phyloP scores from a whole-genome alignment of 2,329 filamentous ascomycete genomes.

The Phyllosticta citrichinensis region DNA sequence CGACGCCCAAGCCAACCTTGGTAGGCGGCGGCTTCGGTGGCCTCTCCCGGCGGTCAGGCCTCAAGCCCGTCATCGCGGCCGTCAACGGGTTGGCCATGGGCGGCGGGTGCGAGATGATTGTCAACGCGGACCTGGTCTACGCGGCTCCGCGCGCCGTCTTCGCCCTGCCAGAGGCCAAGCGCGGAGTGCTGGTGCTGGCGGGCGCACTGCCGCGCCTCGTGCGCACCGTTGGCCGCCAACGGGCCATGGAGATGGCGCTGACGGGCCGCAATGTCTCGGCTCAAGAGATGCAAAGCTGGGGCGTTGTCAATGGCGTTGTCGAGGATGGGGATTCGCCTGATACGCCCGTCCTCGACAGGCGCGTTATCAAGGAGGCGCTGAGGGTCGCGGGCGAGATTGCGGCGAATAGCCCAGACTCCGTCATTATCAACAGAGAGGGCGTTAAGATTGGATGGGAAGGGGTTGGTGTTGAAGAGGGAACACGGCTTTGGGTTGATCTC shows the following conservation, averaged over 20 bases:
- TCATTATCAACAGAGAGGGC: constrained; percentile 64
- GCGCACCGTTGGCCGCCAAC: constrained; percentile 18
- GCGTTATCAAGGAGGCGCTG: constrained; percentile 50
- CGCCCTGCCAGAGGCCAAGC: constrained; percentile 20
- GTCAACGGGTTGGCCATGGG: constrained; percentile 42
- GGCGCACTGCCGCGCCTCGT: constrained; percentile 20
- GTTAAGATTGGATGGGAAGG: constrained; percentile 64
- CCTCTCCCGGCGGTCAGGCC: constrained; percentile 45
- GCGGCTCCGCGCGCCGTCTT: constrained; percentile 17
- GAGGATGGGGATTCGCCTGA: constrained; percentile 3
- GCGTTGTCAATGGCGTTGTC: constrained; percentile 19
- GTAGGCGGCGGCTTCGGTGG: constrained; percentile 41
- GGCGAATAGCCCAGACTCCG: constrained; percentile 61
- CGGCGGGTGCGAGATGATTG: constrained; percentile 18
- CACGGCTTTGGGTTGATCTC: constrained; percentile 45
- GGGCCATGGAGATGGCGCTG: constrained; percentile 19
- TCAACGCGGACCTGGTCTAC: constrained; percentile 21
- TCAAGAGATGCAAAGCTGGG: constrained; percentile 17
- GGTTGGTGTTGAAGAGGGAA: constrained; percentile 54
- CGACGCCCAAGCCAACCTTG: not conserved
- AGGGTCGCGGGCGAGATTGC: constrained; percentile 52
- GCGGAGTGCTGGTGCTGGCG: constrained; percentile 18
- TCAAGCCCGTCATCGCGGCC: constrained; percentile 51
- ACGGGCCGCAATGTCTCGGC: constrained; percentile 17
- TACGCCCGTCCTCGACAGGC: constrained; percentile 13